Evolutionary conservation across 2,329 filamentous ascomycete species (phyloP).

Genomic region (Colletotrichum eleusines): DNA sequence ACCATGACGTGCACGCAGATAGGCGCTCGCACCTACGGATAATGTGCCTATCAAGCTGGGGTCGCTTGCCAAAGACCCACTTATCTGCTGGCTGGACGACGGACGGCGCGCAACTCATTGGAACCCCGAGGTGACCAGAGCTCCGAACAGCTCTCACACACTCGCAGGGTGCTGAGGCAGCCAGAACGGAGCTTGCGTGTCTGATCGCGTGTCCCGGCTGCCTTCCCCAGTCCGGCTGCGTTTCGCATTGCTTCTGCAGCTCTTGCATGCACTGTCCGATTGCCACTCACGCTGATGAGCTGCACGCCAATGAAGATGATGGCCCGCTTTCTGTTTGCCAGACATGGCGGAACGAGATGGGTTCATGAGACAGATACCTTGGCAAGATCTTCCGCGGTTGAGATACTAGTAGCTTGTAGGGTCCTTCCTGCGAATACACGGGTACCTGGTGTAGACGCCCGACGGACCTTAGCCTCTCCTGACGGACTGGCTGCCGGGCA

Average conservation of each 20-base stretch:
- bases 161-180: slow-evolving; percentile 27
- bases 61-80: background rate
- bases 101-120: slow-evolving; percentile 17
- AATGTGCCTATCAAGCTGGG: slow-evolving; percentile 27
- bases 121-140: slow-evolving; percentile 31
- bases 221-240: slow-evolving; percentile 3
- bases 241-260: slow-evolving; percentile 15
- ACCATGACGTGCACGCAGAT: slow-evolving; percentile 31
- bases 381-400: background rate
- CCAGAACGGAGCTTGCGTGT: slow-evolving; percentile 40
- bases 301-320: background rate
- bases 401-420: background rate
- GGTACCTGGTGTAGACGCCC: background rate
- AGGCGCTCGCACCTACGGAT: slow-evolving; percentile 8
- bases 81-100: slow-evolving; percentile 12
- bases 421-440: too few relatives aligned
- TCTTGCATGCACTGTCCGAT: background rate
- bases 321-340: background rate
- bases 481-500: background rate
- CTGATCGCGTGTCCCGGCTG: slow-evolving; percentile 42
- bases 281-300: background rate
- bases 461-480: background rate
- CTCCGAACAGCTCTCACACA: slow-evolving; percentile 36
- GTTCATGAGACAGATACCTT: slow-evolving; percentile 1
- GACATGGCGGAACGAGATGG: slow-evolving; percentile 10